These are phyloP conservation scores for Dictyostelium brefeldianum DNA, from an alignment of 78 protist genomes.

Conservation along the genomic window DNA sequence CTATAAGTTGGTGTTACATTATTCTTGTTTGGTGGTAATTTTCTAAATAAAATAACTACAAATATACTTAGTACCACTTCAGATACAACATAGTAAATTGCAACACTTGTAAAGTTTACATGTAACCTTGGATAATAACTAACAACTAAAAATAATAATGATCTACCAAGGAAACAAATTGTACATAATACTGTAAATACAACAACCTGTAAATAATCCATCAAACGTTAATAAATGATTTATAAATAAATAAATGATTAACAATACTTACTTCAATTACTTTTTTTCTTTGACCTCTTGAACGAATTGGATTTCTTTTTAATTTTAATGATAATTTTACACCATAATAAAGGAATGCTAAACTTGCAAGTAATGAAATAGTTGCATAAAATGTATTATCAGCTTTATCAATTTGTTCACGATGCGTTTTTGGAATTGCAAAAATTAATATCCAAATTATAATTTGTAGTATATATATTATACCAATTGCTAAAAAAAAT, in stretches of 20 bases:
- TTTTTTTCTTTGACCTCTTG: conserved; percentile 39
- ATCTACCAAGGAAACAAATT: conserved; percentile 31
- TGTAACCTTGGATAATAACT: background rate
- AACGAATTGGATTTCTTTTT: conserved; percentile 58
- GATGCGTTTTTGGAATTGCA: background rate
- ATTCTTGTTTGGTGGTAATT: conserved; percentile 53
- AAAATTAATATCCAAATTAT: conserved; percentile 57
- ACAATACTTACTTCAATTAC: conserved; percentile 28
- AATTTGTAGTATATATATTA: conserved; percentile 56
- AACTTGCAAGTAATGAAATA: conserved; percentile 35
- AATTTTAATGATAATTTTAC: conserved; percentile 35
- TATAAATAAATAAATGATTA: background rate
- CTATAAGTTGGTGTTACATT: conserved; percentile 13
- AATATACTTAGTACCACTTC: conserved; percentile 45
- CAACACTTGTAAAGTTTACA: conserved; percentile 24
- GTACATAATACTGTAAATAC: conserved; percentile 47
- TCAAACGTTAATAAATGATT: background rate
- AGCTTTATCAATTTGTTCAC: conserved; percentile 40
- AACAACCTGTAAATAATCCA: background rate
- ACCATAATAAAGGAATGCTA: conserved; percentile 63
- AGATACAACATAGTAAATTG: conserved; percentile 44
- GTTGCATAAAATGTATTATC: conserved; percentile 57
- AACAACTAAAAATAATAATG: conserved; percentile 30
- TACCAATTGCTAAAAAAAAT: conserved; percentile 16
- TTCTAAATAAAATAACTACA: conserved; percentile 59